phyloP scores from a whole-genome alignment of 768 basidiomycete species.

The Trametopsis cervina region DNA sequence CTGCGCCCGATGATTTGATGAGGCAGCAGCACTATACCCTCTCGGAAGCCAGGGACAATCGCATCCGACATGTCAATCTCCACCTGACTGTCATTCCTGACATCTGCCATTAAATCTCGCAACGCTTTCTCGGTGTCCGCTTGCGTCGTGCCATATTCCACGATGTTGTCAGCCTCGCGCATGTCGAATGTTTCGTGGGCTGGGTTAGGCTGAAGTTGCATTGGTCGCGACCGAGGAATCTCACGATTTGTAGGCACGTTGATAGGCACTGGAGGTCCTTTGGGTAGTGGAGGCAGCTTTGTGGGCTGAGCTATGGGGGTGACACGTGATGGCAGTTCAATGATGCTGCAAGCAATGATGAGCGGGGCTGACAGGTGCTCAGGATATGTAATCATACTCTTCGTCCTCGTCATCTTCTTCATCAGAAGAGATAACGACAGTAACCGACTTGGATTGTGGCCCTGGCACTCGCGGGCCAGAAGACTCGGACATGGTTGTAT shows the following conservation, averaged over 20 bases:
- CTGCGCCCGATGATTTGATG: conserved; percentile 81
- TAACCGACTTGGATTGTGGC: background rate
- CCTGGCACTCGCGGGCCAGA: background rate
- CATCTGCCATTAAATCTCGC: conserved; percentile 25
- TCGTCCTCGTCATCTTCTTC: conserved; percentile 17
- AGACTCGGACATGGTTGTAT: background rate
- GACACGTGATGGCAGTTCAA: background rate
- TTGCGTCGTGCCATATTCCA: conserved; percentile 14
- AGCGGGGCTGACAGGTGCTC: background rate
- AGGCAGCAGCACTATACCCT: conserved; percentile 64
- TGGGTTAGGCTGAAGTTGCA: background rate
- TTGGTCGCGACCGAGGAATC: conserved; percentile 11
- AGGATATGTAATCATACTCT: no score
- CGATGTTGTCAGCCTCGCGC: conserved; percentile 18
- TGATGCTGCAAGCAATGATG: background rate
- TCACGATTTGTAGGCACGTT: conserved; percentile 29
- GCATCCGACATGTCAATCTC: conserved; percentile 59
- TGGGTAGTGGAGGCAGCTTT: background rate
- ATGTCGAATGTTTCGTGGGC: conserved; percentile 29
- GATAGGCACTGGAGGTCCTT: conserved; percentile 23
- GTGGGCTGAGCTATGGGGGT: background rate
- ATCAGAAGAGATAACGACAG: conserved; percentile 20
- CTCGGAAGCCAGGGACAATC: conserved; percentile 69
- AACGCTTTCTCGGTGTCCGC: conserved; percentile 20
- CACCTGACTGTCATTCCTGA: conserved; percentile 25